Conservation (phyloP, 2,329 filamentous ascomycete genomes). For the Aspergillus ochraceoroseus region DNA sequence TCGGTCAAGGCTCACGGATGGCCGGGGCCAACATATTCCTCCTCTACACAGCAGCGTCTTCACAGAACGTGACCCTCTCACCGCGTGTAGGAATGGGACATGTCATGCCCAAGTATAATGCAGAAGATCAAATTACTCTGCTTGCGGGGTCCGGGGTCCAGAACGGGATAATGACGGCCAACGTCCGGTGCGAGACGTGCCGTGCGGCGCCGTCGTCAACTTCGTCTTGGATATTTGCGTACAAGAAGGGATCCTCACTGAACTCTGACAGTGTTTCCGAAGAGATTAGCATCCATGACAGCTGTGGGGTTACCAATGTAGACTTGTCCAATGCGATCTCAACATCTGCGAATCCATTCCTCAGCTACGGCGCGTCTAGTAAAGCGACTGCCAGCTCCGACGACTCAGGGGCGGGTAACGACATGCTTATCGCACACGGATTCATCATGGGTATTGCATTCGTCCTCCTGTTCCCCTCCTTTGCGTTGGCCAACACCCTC, state of each 20-base stretch:
- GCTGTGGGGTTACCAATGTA: conserved; percentile 19
- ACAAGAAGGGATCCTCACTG: conserved; percentile 23
- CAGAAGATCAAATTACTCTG: conserved; percentile 48
- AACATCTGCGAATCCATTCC: conserved; percentile 23
- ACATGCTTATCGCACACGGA: conserved; percentile 20
- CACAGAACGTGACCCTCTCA: conserved; percentile 58
- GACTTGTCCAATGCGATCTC: conserved; percentile 22
- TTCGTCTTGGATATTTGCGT: conserved; percentile 31
- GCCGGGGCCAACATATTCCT: conserved; percentile 57
- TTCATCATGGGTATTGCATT: conserved; percentile 27
- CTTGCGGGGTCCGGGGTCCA: conserved; percentile 56
- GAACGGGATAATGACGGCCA: conserved; percentile 54
- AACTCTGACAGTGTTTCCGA: conserved; percentile 20
- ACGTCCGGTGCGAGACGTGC: conserved; percentile 44
- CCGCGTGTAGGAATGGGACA: conserved; percentile 51
- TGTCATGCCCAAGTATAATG: conserved; percentile 46
- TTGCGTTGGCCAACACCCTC: conserved; percentile 18
- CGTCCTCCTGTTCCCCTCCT: conserved; percentile 24
- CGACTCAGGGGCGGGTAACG: not conserved
- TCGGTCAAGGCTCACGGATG: conserved; percentile 57
- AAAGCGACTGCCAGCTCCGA: not conserved
- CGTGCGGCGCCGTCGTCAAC: conserved; percentile 17
- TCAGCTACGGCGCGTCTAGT: conserved; percentile 14
- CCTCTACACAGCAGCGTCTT: conserved; percentile 51
- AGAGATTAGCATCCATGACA: conserved; percentile 25